Base-by-base conservation (phyloP, 257 asterid genomes). In the Gentiana dahurica region DNA sequence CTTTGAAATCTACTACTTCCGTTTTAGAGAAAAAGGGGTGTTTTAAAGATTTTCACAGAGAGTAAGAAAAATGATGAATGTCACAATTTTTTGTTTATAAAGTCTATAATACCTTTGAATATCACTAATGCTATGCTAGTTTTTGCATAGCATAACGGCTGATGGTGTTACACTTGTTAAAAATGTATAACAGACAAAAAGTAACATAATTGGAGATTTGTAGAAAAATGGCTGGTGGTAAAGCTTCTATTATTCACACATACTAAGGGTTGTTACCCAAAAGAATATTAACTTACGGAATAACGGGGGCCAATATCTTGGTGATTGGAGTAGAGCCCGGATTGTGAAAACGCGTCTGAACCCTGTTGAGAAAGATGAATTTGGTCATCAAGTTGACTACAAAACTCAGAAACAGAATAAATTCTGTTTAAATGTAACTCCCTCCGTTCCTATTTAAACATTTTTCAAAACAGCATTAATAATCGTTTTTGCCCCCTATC, bases 281-380 rank as follows among this genome's bases (percentile, higher is more conserved):
- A 33, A 34, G 36, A 69, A 60, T 57, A 63, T 63, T 46, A 55
- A 73, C 97, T 84, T 71, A 90, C 96, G 51, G 96, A 61, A 36
- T 91, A 91, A 49, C 98, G 98, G 36, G 98, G 96, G 36, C 96
- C 98, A 50, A 91, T 91, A 68, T 92, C 99, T 79, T 92, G 99
- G 80, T 92, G 99, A 70, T 90, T 87, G 45, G 96, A 90, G 81
- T 90, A 87, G 53, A 87, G 76, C 47, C 98, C 98, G 35, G 98
- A 91, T 73, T 91, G 96, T 33, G 96, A 91, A 80, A 91, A 91
- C 4, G 96, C 98, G 70, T 91, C 98, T n/a, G 78, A 76, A 62
- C 98, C 96, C 96, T 90, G 82, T 55, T 55, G 52, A 71, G 41
- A 56, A 58, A 58, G 58, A 45, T 53, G 24, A 24, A 24, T 0